Base-by-base conservation (phyloP, 73 alveolate species). In the Paramecium sexaurelia region DNA sequence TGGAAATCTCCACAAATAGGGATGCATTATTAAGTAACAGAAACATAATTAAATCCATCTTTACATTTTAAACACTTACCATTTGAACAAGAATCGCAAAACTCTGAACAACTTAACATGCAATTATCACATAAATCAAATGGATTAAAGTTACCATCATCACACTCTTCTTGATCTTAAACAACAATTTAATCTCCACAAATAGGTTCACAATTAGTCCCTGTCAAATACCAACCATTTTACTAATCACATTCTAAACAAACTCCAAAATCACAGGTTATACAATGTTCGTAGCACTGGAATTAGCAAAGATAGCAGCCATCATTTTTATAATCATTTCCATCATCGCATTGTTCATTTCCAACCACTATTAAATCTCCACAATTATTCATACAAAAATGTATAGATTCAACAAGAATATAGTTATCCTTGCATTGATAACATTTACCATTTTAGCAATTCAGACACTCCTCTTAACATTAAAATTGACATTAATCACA, bases 341-440 rank as follows among this genome's bases (percentile, higher is more conserved):
- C 86, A 36, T 71, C 86, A 29, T 71, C 86, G 35, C 86, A 71
- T 17, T 36, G 29, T 71, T 71, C 86, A 19, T 1, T 71, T 27
- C 43, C 55, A 10, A 29, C 66, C 0, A 71, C 20, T 33, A 71
- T 71, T 33, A 11, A 71, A 36, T 71, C 56, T 33, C 86, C 86
- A 37, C 86, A 71, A 20, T 27, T 35, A 3, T 0, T 51, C 1
- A 3, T 51, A 17, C 67, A 51, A 5, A 17, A 1, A 32, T 32
- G 5, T 26, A 32, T 61, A 61, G 39, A 13, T 29, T 61, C 26
- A 13, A 29, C 26, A 3, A 61, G n/a, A 11, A 32, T 29, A 24
- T 61, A 61, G 26, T 26, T 29, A 24, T 61, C 83, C n/a, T 61
- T 61, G 26, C 83, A 61, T 24, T 22, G n/a, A 26, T 29, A 61